phyloP scores from a whole-genome alignment of 169 alveolate genomes.

The Perkinsus marinus region DNA sequence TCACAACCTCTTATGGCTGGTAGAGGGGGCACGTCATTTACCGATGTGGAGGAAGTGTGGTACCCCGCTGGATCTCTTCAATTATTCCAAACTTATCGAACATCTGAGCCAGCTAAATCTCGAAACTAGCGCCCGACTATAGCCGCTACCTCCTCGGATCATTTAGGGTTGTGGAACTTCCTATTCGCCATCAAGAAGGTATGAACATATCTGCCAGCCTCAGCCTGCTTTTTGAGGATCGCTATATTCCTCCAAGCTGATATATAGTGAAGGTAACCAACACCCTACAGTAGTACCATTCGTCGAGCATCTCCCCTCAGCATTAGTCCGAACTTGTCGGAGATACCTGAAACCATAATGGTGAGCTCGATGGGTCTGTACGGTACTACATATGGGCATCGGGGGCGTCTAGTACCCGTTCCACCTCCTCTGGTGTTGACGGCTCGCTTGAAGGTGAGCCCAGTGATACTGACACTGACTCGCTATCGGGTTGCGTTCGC shows the following conservation, averaged over 20 bases:
- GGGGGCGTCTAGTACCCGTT: background rate
- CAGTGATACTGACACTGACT: background rate
- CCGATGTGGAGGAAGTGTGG: background rate
- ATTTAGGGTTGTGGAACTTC: background rate
- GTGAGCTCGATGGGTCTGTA: background rate
- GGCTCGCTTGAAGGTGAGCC: background rate
- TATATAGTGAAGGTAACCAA: background rate
- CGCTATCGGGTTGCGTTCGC: background rate
- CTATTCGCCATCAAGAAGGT: background rate
- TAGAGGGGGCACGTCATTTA: background rate
- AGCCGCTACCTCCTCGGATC: background rate
- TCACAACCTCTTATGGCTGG: background rate
- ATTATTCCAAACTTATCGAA: background rate
- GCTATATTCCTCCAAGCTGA: background rate
- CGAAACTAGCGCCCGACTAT: background rate
- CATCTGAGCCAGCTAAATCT: background rate
- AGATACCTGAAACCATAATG: background rate
- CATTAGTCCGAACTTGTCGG: background rate
- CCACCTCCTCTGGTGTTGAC: background rate
- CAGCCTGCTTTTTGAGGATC: background rate
- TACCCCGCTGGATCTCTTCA: background rate
- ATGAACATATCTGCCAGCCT: background rate
- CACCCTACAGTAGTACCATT: background rate
- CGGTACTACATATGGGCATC: background rate
- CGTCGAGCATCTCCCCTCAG: background rate